Evolutionary conservation across 2,329 filamentous ascomycete species (phyloP), one percentile per base, ranked within the genome.

Genomic region (Alternaria conjuncta): DNA sequence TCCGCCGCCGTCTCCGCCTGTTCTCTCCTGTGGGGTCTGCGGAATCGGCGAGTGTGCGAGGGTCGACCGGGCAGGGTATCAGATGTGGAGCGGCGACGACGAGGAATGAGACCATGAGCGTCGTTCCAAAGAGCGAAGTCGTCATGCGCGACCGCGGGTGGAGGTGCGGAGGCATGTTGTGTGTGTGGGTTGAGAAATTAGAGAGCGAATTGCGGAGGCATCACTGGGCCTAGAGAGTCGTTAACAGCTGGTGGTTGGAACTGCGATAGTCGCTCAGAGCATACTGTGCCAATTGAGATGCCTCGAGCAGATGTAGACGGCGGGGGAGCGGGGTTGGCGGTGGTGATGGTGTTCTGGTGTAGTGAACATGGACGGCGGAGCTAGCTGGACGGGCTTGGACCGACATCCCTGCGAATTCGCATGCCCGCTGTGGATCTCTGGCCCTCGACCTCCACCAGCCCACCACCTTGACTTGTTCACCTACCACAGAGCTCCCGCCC

Each of bases 91-190:
- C 85, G 28, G 89, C 93, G 57, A 99, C 96, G 66, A 99, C 94
- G 67, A 97, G 87, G 80, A 99, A 97, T 71, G 92, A 96, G 30
- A 94, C 90, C 66, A 92, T 86, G 58, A 98, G 87, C 1, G 95
- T 98, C n/a, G 92, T 93, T 55, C 93, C 94, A 84, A 99, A 99
- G 64, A 99, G 90, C 49, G 94, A 96, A 60, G 92, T 94, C 73
- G 96, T 99, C 84, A 93, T 92, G 74, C 93, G 90, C 71, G 95
- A 98, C 80, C 94, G 90, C 32, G 96, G 96, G 81, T 99, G 96
- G 45, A 99, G 89, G 82, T 95, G 84, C 44, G 89, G 92, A 75
- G 93, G 90, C 92, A 96, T 96, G 69, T 56, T 72, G 61, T 60
- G 45, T 66, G 61, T 64, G 45, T 47, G 63, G 53, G 53, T 46